Evolutionary conservation across 306 rosid species (phyloP).

Genomic region (Delonix regia): DNA sequence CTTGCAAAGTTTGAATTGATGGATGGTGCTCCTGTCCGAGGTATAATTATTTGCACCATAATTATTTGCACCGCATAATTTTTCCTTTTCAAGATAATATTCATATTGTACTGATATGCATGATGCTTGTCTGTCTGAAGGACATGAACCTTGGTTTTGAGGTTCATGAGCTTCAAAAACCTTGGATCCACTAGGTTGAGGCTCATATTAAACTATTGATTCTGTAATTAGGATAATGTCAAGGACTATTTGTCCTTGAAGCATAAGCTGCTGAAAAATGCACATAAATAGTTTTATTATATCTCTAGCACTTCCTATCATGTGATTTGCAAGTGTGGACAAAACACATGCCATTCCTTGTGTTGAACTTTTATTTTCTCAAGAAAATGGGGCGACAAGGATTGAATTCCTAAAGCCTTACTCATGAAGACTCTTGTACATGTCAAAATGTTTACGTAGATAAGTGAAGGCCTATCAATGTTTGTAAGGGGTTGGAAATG

Average conservation of each 20-base stretch:
- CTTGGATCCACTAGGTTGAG: neutral
- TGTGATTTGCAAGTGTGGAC: neutral
- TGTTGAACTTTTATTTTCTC: neutral
- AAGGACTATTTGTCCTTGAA: neutral
- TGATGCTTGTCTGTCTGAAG: neutral
- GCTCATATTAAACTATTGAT: neutral
- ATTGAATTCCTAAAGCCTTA: neutral
- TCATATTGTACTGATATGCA: neutral
- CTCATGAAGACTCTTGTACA: neutral
- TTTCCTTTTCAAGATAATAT: neutral
- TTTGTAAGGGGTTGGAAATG: neutral
- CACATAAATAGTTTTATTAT: neutral
- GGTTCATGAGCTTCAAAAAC: neutral
- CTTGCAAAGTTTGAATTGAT: slow-evolving; percentile 79
- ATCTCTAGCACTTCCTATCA: neutral
- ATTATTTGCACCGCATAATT: neutral
- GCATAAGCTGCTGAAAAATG: neutral
- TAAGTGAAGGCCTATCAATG: neutral
- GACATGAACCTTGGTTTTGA: neutral
- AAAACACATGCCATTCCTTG: neutral
- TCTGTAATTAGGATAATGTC: neutral
- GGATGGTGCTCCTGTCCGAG: slow-evolving; percentile 93
- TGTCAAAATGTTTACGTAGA: neutral
- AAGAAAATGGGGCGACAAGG: neutral
- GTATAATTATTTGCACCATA: too few relatives aligned